phyloP scores from a whole-genome alignment of 2,329 filamentous ascomycete species.

The Cladosporium phlei region DNA sequence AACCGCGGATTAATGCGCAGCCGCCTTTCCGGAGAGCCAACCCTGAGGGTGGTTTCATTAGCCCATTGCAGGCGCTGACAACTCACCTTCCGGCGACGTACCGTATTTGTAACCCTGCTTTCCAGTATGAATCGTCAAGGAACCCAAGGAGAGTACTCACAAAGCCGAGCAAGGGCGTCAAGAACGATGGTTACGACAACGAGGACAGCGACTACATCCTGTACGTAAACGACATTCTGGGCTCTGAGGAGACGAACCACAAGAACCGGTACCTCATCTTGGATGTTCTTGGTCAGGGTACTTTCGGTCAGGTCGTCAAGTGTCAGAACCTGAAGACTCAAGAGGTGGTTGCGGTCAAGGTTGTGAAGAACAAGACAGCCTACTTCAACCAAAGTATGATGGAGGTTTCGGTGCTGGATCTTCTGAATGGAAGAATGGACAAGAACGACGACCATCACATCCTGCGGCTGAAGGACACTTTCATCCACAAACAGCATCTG shows the following conservation, averaged over 20 bases:
- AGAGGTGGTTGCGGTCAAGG: slow-evolving; percentile 97
- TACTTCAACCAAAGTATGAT: slow-evolving; percentile 99
- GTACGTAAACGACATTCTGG: slow-evolving; percentile 97
- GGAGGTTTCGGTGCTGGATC: slow-evolving; percentile 94
- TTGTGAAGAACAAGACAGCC: slow-evolving; percentile 97
- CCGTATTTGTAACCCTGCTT: slow-evolving; percentile 93
- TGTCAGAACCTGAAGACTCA: slow-evolving; percentile 98
- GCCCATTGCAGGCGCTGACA: slow-evolving; percentile 91
- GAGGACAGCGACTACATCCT: slow-evolving; percentile 99
- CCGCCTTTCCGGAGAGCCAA: slow-evolving; percentile 89
- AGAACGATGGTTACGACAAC: slow-evolving; percentile 98
- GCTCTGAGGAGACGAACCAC: slow-evolving; percentile 95
- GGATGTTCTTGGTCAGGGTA: slow-evolving; percentile 93
- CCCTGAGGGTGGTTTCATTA: slow-evolving; percentile 96
- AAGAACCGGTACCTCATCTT: slow-evolving; percentile 98
- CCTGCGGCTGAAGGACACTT: slow-evolving; percentile 90
- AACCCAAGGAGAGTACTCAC: slow-evolving; percentile 94
- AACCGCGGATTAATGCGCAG: slow-evolving; percentile 78
- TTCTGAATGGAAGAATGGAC: slow-evolving; percentile 97
- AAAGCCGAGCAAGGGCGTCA: slow-evolving; percentile 95
- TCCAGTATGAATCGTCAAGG: slow-evolving; percentile 97
- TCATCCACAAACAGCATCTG: slow-evolving; percentile 94
- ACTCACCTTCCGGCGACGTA: slow-evolving; percentile 91
- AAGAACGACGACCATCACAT: slow-evolving; percentile 99
- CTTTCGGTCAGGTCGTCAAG: slow-evolving; percentile 97